A percentile compares a stretch with the other conserved stretches of the same genome.
phyloP scores from a whole-genome alignment of 1,284 basidiomycete genomes.

The Trametes pubescens region DNA sequence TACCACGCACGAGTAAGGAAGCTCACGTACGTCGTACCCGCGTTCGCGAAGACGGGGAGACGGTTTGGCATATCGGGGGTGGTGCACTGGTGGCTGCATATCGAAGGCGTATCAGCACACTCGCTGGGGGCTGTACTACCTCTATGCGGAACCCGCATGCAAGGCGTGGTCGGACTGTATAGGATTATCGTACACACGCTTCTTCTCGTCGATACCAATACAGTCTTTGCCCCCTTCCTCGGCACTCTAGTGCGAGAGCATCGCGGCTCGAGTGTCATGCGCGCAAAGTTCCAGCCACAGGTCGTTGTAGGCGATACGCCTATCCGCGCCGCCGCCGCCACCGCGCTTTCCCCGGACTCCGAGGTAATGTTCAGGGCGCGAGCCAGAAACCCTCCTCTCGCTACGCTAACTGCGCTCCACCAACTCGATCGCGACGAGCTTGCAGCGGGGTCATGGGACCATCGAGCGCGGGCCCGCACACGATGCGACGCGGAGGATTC shows the following conservation, averaged over 20 bases:
- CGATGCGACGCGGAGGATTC: conserved; percentile 2
- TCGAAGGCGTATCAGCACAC: background rate
- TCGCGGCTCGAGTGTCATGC: background rate
- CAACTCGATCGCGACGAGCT: background rate
- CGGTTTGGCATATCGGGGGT: conserved; percentile 10
- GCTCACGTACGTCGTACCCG: background rate
- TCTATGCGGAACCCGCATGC: background rate
- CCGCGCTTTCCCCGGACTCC: background rate
- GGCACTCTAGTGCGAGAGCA: background rate
- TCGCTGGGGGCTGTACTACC: background rate
- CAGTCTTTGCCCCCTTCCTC: background rate
- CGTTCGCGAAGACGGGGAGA: conserved; percentile 1
- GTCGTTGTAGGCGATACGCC: background rate
- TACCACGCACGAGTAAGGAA: background rate
- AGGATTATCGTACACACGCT: background rate
- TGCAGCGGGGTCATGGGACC: background rate
- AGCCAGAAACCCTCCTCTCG: background rate
- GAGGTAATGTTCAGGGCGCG: background rate
- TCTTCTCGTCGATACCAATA: background rate
- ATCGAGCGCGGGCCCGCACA: background rate
- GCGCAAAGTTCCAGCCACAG: too few relatives aligned
- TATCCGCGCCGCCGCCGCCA: background rate
- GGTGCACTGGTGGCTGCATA: background rate
- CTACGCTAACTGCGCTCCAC: background rate
- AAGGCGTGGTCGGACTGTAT: background rate